These are phyloP conservation scores for Cercospora sojina DNA, from an alignment of 2,329 filamentous ascomycete species.

Conservation along the genomic window DNA sequence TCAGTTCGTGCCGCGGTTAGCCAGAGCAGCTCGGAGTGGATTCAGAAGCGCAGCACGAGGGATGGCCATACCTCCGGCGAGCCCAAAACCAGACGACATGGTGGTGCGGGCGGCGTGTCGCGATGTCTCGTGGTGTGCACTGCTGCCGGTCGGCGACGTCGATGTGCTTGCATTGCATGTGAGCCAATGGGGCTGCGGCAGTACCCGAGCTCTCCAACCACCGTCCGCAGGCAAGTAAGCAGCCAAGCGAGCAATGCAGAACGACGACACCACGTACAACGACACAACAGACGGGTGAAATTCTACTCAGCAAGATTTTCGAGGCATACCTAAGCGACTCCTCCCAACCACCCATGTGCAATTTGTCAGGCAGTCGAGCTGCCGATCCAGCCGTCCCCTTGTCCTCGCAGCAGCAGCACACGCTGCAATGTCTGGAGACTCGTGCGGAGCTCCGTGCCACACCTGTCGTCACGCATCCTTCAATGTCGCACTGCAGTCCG, in stretches of 20 bases:
- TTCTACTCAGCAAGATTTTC: background rate
- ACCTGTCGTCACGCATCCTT: background rate
- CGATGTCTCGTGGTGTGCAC: slow-evolving; percentile 5
- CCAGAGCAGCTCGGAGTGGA: background rate
- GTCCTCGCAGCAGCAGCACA: background rate
- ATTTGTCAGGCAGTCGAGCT: background rate
- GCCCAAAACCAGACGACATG: slow-evolving; percentile 82
- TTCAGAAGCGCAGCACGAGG: background rate
- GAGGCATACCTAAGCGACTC: background rate
- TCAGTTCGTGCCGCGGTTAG: slow-evolving; percentile 11
- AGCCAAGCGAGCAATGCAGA: background rate
- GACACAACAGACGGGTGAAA: background rate
- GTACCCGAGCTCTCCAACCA: background rate
- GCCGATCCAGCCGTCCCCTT: background rate
- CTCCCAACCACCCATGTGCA: background rate
- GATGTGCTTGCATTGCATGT: slow-evolving; percentile 1
- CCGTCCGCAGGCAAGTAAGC: background rate
- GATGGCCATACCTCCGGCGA: slow-evolving; percentile 67
- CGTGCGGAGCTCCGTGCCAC: background rate
- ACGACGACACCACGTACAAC: background rate
- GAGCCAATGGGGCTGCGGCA: slow-evolving; percentile 1
- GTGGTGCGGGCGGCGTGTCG: slow-evolving; percentile 24
- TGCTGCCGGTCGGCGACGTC: background rate
- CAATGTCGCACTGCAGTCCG: slow-evolving; percentile 2
- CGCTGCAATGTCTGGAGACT: background rate